Evolutionary conservation across 306 rosid genomes (phyloP), one percentile per base, ranked within the genome.

Genomic region (Prinsepia uniflora): DNA sequence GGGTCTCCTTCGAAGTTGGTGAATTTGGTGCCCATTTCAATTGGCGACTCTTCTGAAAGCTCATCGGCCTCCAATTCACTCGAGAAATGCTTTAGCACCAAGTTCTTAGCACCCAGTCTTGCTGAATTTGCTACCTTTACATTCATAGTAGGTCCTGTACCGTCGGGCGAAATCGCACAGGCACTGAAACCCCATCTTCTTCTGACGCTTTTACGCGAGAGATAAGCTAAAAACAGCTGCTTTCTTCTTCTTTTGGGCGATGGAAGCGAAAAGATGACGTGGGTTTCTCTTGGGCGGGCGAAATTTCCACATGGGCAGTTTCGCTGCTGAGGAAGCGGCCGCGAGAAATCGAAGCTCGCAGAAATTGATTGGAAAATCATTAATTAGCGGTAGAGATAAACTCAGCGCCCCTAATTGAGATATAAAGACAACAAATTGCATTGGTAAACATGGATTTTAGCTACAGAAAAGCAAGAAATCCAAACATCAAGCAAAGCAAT

Each of bases 1-100:
- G 99, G 99, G 75, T 94, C 99, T 56, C 91, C 96, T 18, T 76
- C 86, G 63, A 91, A 94, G 53, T 36, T 72, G 18, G 95, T 76
- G 67, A 94, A 94, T 30, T 78, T 89, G 7, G 92, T 81, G 43
- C 86, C 85, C 79, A 84, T 61, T 68, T 80, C 94, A 74, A 80
- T 75, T 3, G 77, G 69, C 4, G 86, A 70, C 15, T 86, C 89
- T 10, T 61, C 71, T 7, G 79, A 47, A 41, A 81, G 66, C 4
- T 70, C 81, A 14, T 62, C 90, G 1, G 74, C 78, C 11, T 84
- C 87, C 71, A 89, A 30, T 56, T 86, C 84, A 67, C 63, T 62
- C 4, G 94, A 69, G 63, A 84, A 41, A 10, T 75, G 83, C 74
- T 85, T 85, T 61, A 85, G 72, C 3, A 87, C 90, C 61, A 86